phyloP scores from a whole-genome alignment of 139 green algal genomes.

The Tetradesmus lagerheimii region DNA sequence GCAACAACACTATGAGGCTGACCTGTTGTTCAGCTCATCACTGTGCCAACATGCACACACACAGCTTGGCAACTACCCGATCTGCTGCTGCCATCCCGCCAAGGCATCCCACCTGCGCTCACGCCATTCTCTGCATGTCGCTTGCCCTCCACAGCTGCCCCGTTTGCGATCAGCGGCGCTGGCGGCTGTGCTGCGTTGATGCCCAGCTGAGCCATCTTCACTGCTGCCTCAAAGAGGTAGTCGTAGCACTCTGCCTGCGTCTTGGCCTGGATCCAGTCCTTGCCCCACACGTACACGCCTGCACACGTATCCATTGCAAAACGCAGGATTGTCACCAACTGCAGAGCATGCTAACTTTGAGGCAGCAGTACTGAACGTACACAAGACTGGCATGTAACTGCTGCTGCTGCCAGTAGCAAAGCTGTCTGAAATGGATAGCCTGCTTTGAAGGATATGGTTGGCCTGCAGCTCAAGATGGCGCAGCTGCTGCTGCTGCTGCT shows the following conservation, averaged over 20 bases:
- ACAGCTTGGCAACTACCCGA: background rate
- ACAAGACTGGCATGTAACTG: too few relatives aligned
- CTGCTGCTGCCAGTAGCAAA: too few relatives aligned
- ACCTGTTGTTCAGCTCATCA: too few relatives aligned
- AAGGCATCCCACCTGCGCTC: background rate
- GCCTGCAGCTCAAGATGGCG: too few relatives aligned
- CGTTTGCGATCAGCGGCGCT: slow-evolving; percentile 26
- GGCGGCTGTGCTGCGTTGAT: slow-evolving; percentile 73
- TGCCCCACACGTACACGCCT: slow-evolving; percentile 96
- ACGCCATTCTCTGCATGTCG: slow-evolving; percentile 12
- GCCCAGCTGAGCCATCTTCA: slow-evolving; percentile 85
- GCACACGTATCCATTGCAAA: background rate
- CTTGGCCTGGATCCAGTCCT: slow-evolving; percentile 83
- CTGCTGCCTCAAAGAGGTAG: slow-evolving; percentile 94
- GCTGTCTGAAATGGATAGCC: too few relatives aligned
- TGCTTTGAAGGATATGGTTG: too few relatives aligned
- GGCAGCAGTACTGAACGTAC: too few relatives aligned
- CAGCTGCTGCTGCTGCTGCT: background rate
- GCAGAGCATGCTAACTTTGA: background rate
- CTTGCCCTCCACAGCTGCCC: slow-evolving; percentile 12
- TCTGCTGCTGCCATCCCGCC: background rate
- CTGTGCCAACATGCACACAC: background rate
- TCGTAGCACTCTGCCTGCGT: slow-evolving; percentile 97
- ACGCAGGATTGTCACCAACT: background rate
- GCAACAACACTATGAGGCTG: too few relatives aligned